Percentiles rank a stretch among this genome's conserved stretches.
Evolutionary conservation across 1,284 basidiomycete species (phyloP).

Genomic region (Microbotryum scabiosae): DNA sequence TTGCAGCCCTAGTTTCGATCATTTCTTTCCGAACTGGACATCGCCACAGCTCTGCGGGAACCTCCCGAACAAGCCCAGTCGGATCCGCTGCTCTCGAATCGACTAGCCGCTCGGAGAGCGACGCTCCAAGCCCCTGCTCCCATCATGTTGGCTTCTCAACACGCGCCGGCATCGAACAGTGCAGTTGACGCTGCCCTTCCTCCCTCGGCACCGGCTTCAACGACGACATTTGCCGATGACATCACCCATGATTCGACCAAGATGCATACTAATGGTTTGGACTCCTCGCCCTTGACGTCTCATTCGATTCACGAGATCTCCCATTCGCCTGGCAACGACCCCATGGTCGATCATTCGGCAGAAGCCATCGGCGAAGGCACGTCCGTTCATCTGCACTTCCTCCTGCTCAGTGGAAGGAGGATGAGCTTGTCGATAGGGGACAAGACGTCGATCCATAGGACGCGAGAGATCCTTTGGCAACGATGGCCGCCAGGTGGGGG

Average conservation of each 20-base stretch:
- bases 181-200: too few relatives aligned
- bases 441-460: not conserved
- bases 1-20: too few relatives aligned
- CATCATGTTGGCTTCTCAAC: too few relatives aligned
- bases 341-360: not conserved
- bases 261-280: not conserved
- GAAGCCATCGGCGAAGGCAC: not conserved
- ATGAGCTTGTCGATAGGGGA: not conserved
- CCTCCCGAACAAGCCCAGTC: too few relatives aligned
- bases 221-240: not conserved
- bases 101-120: too few relatives aligned
- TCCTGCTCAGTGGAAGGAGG: conserved; percentile 8
- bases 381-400: conserved; percentile 2
- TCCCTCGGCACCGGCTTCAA: too few relatives aligned
- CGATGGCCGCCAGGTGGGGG: conserved; percentile 13
- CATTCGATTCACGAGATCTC: not conserved
- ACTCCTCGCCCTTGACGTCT: not conserved
- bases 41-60: too few relatives aligned
- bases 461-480: not conserved
- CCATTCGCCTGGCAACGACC: not conserved
- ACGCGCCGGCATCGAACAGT: too few relatives aligned
- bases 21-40: too few relatives aligned
- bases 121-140: too few relatives aligned
- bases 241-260: not conserved
- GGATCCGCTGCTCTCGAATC: too few relatives aligned